Conservation (phyloP, 305 asterid genomes). For the Lippia alba region DNA sequence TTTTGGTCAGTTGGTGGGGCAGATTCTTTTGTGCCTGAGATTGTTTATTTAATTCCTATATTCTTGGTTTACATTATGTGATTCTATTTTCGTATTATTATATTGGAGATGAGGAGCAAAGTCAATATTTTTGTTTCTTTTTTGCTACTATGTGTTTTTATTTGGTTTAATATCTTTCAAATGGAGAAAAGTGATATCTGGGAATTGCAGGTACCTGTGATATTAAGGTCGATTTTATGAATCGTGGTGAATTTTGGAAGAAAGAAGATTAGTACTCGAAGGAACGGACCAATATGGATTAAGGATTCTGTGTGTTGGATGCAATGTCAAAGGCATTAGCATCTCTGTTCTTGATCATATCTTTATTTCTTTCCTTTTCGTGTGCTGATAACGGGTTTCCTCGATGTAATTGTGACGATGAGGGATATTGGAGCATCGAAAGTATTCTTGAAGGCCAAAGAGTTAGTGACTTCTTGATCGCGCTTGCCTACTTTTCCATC, state of each 20-base stretch:
- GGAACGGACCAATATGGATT: conserved; percentile 36
- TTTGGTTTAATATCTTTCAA: conserved; percentile 30
- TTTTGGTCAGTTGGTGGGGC: conserved; percentile 41
- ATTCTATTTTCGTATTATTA: conserved; percentile 19
- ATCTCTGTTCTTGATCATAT: conserved; percentile 53
- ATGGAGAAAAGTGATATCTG: conserved; percentile 9
- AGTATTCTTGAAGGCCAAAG: conserved; percentile 79
- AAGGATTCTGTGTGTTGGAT: conserved; percentile 41
- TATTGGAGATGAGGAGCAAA: conserved; percentile 24
- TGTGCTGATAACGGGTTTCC: conserved; percentile 63
- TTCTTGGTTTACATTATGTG: neutral
- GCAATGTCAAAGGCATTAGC: conserved; percentile 70
- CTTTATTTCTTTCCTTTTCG: conserved; percentile 46
- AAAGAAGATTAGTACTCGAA: conserved; percentile 20
- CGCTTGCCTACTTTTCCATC: conserved; percentile 94
- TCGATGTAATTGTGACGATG: conserved; percentile 86
- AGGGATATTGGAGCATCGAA: conserved; percentile 82
- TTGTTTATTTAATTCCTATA: conserved; percentile 16
- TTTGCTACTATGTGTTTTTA: conserved; percentile 28
- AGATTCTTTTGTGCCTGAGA: conserved; percentile 37
- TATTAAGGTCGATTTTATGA: conserved; percentile 22
- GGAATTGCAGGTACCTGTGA: conserved; percentile 32
- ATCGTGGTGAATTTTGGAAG: conserved; percentile 34
- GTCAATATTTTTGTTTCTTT: neutral
- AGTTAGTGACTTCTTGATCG: conserved; percentile 91